These are phyloP conservation scores for Eucalyptus curtisii DNA, from an alignment of 345 rosid genomes.

Conservation along the genomic window DNA sequence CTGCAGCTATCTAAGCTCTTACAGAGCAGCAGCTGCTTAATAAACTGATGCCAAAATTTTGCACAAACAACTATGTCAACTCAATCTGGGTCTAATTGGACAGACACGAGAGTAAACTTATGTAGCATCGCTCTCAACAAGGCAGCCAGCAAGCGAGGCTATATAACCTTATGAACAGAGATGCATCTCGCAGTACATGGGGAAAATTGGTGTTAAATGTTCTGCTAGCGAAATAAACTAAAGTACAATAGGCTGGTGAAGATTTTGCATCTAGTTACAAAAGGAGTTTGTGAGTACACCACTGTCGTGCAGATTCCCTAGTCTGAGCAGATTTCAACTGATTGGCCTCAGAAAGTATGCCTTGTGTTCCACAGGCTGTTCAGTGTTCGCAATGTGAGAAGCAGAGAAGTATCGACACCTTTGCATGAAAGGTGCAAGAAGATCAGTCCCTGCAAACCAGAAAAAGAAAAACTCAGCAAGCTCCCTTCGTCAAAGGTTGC, in stretches of 20 bases:
- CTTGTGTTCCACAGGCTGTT: not conserved
- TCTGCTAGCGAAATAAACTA: not conserved
- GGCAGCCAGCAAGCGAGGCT: not conserved
- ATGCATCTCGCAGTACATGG: not conserved
- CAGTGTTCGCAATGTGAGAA: not conserved
- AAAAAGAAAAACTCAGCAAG: not conserved
- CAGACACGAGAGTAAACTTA: not conserved
- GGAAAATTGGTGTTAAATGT: not conserved
- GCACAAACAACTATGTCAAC: not conserved
- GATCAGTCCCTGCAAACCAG: constrained; percentile 19
- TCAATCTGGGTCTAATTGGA: not conserved
- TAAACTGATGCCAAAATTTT: not conserved
- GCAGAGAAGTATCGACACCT: not conserved
- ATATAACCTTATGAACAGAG: not conserved
- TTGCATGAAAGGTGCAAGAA: not conserved
- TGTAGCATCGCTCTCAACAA: not conserved
- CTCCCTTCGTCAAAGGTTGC: not conserved
- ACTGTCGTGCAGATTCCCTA: not conserved
- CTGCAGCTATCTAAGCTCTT: not conserved
- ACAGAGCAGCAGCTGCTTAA: not conserved
- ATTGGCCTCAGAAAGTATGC: not conserved
- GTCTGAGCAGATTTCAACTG: not conserved
- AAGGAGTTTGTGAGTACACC: not conserved
- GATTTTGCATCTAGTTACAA: not conserved
- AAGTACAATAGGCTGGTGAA: not conserved